phyloP scores from a whole-genome alignment of 495 filamentous ascomycete species.

The Penicillium manginii region DNA sequence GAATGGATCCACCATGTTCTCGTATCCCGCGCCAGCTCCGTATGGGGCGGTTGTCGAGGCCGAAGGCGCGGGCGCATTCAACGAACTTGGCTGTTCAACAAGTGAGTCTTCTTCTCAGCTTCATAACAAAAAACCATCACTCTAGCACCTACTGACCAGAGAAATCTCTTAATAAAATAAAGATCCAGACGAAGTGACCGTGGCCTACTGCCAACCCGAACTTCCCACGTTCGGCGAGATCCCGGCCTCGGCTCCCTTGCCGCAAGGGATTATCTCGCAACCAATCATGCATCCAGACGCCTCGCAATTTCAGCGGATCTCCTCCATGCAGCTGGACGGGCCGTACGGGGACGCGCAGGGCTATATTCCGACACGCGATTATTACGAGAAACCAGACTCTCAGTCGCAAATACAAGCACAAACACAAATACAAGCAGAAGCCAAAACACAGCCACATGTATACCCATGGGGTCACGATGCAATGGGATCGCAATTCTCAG shows the following conservation, averaged over 20 bases:
- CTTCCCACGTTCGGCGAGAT: constrained; percentile 18
- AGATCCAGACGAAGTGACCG: constrained; percentile 6
- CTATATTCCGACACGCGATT: neutral
- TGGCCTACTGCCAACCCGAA: constrained; percentile 14
- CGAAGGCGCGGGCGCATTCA: neutral
- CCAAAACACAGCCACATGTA: neutral
- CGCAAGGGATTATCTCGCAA: constrained; percentile 14
- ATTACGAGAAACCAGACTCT: constrained; percentile 1
- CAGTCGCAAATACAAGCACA: constrained; percentile 4
- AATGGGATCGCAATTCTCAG: constrained; percentile 10
- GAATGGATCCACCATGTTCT: constrained; percentile 9
- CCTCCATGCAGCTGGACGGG: constrained; percentile 1
- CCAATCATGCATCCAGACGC: neutral
- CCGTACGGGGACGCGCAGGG: constrained; percentile 2
- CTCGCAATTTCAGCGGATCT: neutral
- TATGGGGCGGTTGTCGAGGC: constrained; percentile 17
- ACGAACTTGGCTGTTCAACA: neutral
- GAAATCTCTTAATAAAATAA: neutral
- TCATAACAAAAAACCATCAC: neutral
- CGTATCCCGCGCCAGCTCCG: constrained; percentile 14
- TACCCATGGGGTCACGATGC: constrained; percentile 17
- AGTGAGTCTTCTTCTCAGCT: neutral
- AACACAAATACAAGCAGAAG: constrained; percentile 5
- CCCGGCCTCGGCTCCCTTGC: constrained; percentile 7
- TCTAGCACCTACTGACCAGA: neutral